Evolutionary conservation across 2,329 filamentous ascomycete genomes (phyloP).

Genomic region (Dothideomycetes sp.): DNA sequence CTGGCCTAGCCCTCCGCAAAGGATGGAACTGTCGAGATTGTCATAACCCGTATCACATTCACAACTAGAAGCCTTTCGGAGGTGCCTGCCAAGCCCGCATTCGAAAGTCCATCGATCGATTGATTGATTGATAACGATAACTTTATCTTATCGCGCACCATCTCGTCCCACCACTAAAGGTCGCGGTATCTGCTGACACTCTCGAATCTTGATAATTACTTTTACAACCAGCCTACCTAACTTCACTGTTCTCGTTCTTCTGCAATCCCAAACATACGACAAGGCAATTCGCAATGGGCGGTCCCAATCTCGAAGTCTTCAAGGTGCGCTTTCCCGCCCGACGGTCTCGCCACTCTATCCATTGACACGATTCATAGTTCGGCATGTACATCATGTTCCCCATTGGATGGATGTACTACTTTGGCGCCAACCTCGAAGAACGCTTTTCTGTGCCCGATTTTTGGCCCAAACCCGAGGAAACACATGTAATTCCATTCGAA

Average conservation of each 20-base stretch:
- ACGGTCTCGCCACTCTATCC: neutral
- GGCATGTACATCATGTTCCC: constrained; percentile 98
- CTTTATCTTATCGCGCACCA: neutral
- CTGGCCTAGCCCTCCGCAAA: too few species aligned
- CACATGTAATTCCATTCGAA: constrained; percentile 67
- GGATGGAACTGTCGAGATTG: too few species aligned
- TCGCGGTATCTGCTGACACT: neutral
- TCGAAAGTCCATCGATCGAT: too few species aligned
- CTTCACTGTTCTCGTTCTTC: too few species aligned
- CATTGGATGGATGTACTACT: constrained; percentile 99
- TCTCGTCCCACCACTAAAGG: too few species aligned
- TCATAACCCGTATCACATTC: too few species aligned
- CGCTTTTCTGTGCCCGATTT: constrained; percentile 84
- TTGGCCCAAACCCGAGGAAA: constrained; percentile 78
- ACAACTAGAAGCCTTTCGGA: too few species aligned
- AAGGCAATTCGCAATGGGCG: constrained; percentile 53
- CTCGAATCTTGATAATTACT: neutral
- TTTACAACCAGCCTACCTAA: too few species aligned
- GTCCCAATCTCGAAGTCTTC: constrained; percentile 87
- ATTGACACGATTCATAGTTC: constrained; percentile 53
- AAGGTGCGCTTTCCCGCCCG: constrained; percentile 51
- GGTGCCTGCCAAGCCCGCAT: too few species aligned
- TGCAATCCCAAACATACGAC: neutral
- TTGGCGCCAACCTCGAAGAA: constrained; percentile 92
- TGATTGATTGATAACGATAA: too few species aligned